Evolutionary conservation across 805 yeast genomes (phyloP).

Genomic region (Starmerella asiatica): DNA sequence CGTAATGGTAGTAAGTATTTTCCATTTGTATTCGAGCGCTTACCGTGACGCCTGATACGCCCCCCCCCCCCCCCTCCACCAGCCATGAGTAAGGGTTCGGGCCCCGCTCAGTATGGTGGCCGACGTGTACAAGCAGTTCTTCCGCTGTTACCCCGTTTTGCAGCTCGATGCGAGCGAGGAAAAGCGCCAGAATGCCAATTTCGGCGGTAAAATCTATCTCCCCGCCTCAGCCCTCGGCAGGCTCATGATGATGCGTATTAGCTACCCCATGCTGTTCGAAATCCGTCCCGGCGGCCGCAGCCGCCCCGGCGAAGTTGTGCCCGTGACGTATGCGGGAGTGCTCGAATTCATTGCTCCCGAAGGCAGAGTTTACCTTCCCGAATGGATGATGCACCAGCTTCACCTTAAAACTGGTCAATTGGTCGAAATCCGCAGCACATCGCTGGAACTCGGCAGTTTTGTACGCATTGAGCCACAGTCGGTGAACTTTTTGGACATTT

Average conservation of each 20-base stretch:
- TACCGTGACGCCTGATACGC: no score
- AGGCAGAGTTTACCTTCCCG: conserved; percentile 87
- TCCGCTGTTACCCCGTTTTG: conserved; percentile 80
- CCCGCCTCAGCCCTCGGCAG: conserved; percentile 89
- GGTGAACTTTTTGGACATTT: conserved; percentile 79
- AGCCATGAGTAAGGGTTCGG: not conserved
- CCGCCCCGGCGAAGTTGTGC: conserved; percentile 38
- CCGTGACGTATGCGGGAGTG: conserved; percentile 79
- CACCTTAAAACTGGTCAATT: conserved; percentile 66
- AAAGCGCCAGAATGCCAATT: conserved; percentile 55
- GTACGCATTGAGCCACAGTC: conserved; percentile 94
- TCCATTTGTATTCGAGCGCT: no score
- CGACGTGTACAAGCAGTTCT: conserved; percentile 62
- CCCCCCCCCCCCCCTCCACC: no score
- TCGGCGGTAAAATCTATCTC: conserved; percentile 87
- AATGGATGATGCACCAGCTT: conserved; percentile 87
- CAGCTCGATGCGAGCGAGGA: conserved; percentile 67
- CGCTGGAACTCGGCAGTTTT: conserved; percentile 72
- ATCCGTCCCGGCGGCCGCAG: conserved; percentile 41
- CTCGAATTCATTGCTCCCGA: conserved; percentile 94
- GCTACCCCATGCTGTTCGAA: conserved; percentile 93
- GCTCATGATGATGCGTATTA: conserved; percentile 72
- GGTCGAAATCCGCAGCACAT: conserved; percentile 54
- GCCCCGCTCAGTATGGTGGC: not conserved
- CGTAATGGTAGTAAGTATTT: no score